Evolutionary conservation across 192 early-diverging fungal genomes (phyloP), one percentile per base, ranked within the genome.

Genomic region (Coemansia pectinata): DNA sequence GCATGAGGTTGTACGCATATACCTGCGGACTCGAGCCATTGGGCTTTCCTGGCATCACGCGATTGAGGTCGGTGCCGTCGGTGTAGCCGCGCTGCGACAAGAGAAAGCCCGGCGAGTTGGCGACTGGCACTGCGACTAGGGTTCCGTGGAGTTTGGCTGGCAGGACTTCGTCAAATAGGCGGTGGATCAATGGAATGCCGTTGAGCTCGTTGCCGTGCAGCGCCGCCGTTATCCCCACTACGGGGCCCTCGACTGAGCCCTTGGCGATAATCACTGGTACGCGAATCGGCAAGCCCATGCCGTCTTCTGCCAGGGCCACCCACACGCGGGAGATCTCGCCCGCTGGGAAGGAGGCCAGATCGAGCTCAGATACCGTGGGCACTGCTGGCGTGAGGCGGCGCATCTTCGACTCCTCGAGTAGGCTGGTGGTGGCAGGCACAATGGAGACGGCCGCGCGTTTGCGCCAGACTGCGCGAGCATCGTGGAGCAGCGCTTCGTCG

Each of bases 191-290:
- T 11, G 95, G 95, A 23, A 96, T 91, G 23, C 95, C 95, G 66
- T 96, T 96, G 52, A 96, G 81, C 67, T 96, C 95, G 68, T 96
- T 95, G 65, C 95, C 95, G 71, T 96, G 95, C 5, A 96, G 85
- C 0, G 93, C 95, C 12, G 95, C 94, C 0, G 95, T 96, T 72
- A 87, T 75, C 14, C 85, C 87, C 33, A 88, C 85, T 11, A 90
- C 79, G 9, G 87, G 87, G 0, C 88, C 88, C 27, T 72, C 76
- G 19, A 77, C 79, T n/a, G 79, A 74, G 14, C 93, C 93, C 61
- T 88, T 79, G 9, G 93, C 93, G 7, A 94, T 81, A 69, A 94
- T 92, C 14, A 93, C 91, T 14, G 92, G 93, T 2, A 93, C 86
- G 10, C 80, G 80, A 27, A 89, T 85, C 8, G 87, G 87, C 40